phyloP scores from a whole-genome alignment of 2,329 filamentous ascomycete species.

The Mycogone perniciosa region DNA sequence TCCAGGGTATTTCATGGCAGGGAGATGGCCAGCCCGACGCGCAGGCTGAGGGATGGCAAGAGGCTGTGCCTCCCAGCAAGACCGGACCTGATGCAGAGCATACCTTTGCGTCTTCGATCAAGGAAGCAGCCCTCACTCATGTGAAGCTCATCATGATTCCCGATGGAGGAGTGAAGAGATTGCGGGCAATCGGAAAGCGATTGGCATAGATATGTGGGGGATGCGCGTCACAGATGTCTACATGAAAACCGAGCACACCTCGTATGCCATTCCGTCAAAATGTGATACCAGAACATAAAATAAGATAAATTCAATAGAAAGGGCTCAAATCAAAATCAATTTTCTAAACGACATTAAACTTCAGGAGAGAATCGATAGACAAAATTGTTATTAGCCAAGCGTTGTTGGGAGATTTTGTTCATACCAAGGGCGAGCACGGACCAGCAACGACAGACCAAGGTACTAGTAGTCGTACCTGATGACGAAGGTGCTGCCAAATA shows the following conservation, averaged over 20 bases:
- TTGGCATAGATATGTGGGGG: slow-evolving; percentile 11
- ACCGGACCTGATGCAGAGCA: slow-evolving; percentile 69
- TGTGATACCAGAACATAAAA: too few species aligned
- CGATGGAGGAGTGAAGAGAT: slow-evolving; percentile 85
- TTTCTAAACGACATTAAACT: too few species aligned
- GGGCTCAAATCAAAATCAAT: neutral
- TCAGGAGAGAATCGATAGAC: too few species aligned
- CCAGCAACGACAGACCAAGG: neutral
- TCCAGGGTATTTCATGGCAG: slow-evolving; percentile 56
- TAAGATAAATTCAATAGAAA: neutral
- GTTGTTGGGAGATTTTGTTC: neutral
- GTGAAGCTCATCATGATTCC: slow-evolving; percentile 90
- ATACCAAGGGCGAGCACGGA: slow-evolving; percentile 8
- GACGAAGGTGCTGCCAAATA: slow-evolving; percentile 5
- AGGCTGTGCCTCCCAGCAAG: slow-evolving; percentile 60
- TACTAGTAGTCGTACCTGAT: slow-evolving; percentile 2
- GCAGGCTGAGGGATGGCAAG: slow-evolving; percentile 56
- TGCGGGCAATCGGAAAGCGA: slow-evolving; percentile 47
- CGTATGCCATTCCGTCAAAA: too few species aligned
- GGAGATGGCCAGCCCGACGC: slow-evolving; percentile 47
- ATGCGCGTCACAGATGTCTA: neutral
- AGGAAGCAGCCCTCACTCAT: slow-evolving; percentile 63
- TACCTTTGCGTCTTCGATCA: slow-evolving; percentile 50
- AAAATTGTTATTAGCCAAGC: neutral
- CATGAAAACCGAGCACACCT: too few species aligned